These are phyloP conservation scores for Vaccinium darrowii DNA, from an alignment of 148 eudicot species.

Conservation along the genomic window DNA sequence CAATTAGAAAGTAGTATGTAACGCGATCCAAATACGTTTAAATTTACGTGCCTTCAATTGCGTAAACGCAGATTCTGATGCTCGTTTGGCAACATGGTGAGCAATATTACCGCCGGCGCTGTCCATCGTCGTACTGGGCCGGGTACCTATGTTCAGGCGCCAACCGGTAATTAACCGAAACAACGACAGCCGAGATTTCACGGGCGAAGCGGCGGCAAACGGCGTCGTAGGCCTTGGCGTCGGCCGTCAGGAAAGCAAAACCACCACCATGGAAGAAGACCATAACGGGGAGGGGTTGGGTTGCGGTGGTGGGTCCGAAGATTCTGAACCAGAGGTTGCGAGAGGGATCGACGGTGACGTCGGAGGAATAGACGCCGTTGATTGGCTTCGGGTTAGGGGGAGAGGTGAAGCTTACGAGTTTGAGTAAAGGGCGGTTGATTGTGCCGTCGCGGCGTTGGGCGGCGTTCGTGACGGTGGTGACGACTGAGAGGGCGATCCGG, in stretches of 20 bases:
- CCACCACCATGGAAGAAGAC: constrained; percentile 88
- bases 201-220: constrained; percentile 68
- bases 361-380: constrained; percentile 49
- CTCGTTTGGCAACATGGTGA: constrained; percentile 50
- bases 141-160: constrained; percentile 75
- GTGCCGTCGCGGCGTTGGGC: constrained; percentile 59
- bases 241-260: constrained; percentile 49
- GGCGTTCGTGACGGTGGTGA: constrained; percentile 36
- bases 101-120: constrained; percentile 84
- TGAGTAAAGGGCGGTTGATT: constrained; percentile 61
- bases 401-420: constrained; percentile 36
- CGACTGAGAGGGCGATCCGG: constrained; percentile 34
- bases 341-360: constrained; percentile 49
- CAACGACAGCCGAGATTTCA: constrained; percentile 40
- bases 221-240: constrained; percentile 48
- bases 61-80: constrained; percentile 23
- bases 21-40: too few relatives aligned
- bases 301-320: constrained; percentile 34
- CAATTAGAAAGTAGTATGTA: too few relatives aligned
- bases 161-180: constrained; percentile 72
- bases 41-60: constrained; percentile 25
- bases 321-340: constrained; percentile 65
- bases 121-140: constrained; percentile 70
- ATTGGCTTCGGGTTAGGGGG: constrained; percentile 43
- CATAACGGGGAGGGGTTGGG: constrained; percentile 33